phyloP scores from a whole-genome alignment of 2,329 filamentous ascomycete species.

The Diaporthe eres region DNA sequence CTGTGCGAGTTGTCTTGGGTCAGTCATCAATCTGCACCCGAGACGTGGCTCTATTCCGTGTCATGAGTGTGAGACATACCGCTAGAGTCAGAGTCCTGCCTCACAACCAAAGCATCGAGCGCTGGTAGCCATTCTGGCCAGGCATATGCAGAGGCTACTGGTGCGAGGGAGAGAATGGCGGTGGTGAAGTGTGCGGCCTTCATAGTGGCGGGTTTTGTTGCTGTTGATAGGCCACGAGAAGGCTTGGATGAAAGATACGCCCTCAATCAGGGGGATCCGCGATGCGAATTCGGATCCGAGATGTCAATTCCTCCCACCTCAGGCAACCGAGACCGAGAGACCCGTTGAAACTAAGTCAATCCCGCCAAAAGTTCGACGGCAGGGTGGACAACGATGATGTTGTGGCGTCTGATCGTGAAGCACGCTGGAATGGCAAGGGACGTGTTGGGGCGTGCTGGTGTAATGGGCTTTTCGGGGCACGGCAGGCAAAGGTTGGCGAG shows the following conservation, averaged over 20 bases:
- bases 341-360: constrained; percentile 3
- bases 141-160: constrained; percentile 61
- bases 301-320: neutral
- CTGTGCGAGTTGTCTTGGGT: constrained; percentile 41
- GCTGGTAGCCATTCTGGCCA: constrained; percentile 71
- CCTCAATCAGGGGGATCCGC: constrained; percentile 22
- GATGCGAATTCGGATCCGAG: constrained; percentile 5
- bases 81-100: constrained; percentile 51
- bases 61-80: constrained; percentile 37
- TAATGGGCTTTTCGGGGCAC: constrained; percentile 14
- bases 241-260: neutral
- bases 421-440: constrained; percentile 7
- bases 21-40: constrained; percentile 23
- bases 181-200: constrained; percentile 65
- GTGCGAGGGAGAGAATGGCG: constrained; percentile 65
- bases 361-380: neutral
- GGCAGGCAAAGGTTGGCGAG: constrained; percentile 21
- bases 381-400: constrained; percentile 12
- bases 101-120: constrained; percentile 66
- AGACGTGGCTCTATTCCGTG: constrained; percentile 33
- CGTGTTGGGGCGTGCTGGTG: constrained; percentile 2
- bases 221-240: constrained; percentile 25
- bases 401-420: constrained; percentile 20
- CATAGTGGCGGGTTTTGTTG: constrained; percentile 55
- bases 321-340: neutral